These are phyloP conservation scores for Colletotrichum lupini DNA, from an alignment of 2,329 filamentous ascomycete genomes.

Conservation along the genomic window DNA sequence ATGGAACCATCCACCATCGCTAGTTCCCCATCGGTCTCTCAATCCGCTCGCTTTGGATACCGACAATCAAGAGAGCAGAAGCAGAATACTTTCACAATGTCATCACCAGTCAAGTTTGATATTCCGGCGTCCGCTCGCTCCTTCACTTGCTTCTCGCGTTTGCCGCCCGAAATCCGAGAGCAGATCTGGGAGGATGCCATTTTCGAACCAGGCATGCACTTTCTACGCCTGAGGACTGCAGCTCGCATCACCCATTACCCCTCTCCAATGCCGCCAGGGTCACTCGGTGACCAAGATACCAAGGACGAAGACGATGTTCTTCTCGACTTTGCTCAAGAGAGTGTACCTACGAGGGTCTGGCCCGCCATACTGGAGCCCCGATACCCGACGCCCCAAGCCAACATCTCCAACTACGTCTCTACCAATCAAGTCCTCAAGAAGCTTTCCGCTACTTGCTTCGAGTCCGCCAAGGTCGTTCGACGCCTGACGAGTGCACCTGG, in stretches of 20 bases:
- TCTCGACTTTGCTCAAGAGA: constrained; percentile 40
- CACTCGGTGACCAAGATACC: constrained; percentile 9
- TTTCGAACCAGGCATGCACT: constrained; percentile 48
- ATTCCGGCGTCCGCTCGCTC: constrained; percentile 44
- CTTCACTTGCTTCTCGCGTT: constrained; percentile 45
- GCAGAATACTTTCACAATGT: not conserved
- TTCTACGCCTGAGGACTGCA: constrained; percentile 39
- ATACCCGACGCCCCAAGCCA: constrained; percentile 43
- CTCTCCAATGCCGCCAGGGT: not conserved
- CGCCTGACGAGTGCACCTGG: constrained; percentile 23
- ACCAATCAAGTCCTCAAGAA: constrained; percentile 38
- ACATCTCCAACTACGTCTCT: constrained; percentile 46
- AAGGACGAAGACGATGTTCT: constrained; percentile 36
- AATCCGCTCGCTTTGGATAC: not conserved
- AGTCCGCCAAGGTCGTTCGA: constrained; percentile 12
- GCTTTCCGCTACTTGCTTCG: constrained; percentile 28
- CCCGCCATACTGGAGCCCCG: constrained; percentile 40
- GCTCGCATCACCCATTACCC: not conserved
- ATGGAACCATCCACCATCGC: not conserved
- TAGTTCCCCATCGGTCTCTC: not conserved
- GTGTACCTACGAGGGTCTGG: constrained; percentile 29
- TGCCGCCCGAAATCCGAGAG: constrained; percentile 49
- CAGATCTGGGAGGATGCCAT: constrained; percentile 48
- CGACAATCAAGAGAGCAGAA: not conserved
- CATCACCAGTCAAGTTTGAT: constrained; percentile 42